Conservation (phyloP, 371 early-diverging fungal genomes). For the Syncephalastrum monosporum region DNA sequence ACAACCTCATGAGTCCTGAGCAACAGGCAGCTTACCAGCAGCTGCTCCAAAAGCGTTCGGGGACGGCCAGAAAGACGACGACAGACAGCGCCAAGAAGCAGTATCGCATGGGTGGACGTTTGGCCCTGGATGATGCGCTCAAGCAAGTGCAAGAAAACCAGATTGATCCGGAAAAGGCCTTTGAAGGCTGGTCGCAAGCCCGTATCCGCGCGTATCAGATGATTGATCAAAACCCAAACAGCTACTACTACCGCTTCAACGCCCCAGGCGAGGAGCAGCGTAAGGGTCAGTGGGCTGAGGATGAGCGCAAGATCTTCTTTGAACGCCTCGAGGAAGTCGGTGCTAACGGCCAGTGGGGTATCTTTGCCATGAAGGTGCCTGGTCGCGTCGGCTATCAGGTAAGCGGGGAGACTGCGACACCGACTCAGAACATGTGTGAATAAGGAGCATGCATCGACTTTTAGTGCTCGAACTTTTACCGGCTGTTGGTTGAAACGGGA, state of each 20-base stretch:
- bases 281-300: conserved; percentile 84
- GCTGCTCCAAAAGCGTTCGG: conserved; percentile 74
- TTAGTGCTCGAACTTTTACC: conserved; percentile 93
- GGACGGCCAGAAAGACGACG: conserved; percentile 71
- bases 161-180: conserved; percentile 76
- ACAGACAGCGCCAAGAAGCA: conserved; percentile 75
- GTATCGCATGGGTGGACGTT: conserved; percentile 77
- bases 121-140: conserved; percentile 87
- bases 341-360: conserved; percentile 94
- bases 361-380: conserved; percentile 92
- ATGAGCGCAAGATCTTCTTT: conserved; percentile 83
- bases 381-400: conserved; percentile 94
- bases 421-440: no score
- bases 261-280: conserved; percentile 93
- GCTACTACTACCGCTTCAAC: conserved; percentile 95
- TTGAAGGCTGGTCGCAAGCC: conserved; percentile 94
- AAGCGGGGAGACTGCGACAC: not conserved
- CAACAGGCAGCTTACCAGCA: conserved; percentile 81
- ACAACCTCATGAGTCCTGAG: conserved; percentile 62
- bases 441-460: not conserved
- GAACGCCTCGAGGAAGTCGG: conserved; percentile 81
- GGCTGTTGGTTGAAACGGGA: conserved; percentile 80
- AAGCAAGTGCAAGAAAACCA: conserved; percentile 76
- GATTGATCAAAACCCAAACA: conserved; percentile 89
- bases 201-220: conserved; percentile 88